Base-by-base conservation (phyloP, 192 early-diverging fungal species). In the Chytriomyces confervae region DNA sequence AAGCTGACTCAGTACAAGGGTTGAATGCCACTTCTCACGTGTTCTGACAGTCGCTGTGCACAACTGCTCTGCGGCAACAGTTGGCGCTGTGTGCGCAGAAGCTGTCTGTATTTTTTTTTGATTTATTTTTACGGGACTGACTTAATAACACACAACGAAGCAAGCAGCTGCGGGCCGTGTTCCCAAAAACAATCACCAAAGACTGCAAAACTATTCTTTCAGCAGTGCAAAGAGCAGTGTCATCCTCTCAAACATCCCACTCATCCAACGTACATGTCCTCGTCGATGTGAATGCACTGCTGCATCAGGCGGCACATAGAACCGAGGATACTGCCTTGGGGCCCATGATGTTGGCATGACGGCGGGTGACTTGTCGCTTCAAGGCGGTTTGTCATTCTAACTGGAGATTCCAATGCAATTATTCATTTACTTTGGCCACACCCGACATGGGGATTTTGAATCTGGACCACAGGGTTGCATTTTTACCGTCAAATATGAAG, bases 61-160 rank as follows among this genome's bases (percentile, higher is more conserved):
- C 75, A 44, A 50, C 60, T 63, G n/a, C 68, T 29, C 51, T 76
- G 75, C 48, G 45, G 47, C 13, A 63, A 63, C 75, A 63, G 68
- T 43, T 68, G 45, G 1, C 50, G 13, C 3, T 67, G 64, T 10
- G 68, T 20, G 29, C 75, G 75, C 13, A 73, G 79, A 76, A 67
- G 72, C 53, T 72, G 77, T 82, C 81, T 86, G 88, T 88, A 82
- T 36, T 2, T 36, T 36, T 36, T 2, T 36, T 36, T 36, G n/a
- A n/a, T n/a, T 36, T 36, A 2, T 1, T 36, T 36, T 36, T n/a
- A 1, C 0, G 1, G 29, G 29, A 36, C 29, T 36, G 29, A 36
- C 2, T 36, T 36, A 2, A n/a, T n/a, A n/a, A n/a, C n/a, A n/a
- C n/a, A n/a, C n/a, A n/a, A 36, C 2, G 29, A 36, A 36, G 29